Conservation (phyloP, 2,329 filamentous ascomycete genomes). For the Fusarium irregulare region DNA sequence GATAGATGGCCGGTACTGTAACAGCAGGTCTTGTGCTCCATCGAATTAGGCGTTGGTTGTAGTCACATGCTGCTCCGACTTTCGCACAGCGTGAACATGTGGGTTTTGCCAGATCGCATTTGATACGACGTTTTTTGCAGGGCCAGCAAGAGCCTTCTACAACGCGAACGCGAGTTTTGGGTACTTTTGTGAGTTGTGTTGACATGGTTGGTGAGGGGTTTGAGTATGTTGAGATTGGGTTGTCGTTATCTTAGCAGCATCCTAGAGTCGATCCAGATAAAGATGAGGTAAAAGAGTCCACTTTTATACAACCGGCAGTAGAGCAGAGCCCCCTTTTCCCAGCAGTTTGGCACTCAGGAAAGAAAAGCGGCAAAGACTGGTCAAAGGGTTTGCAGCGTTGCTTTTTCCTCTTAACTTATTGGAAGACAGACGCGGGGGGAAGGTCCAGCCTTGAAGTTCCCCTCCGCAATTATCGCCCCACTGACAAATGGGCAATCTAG, state of each 20-base stretch:
- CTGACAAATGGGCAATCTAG: slow-evolving; percentile 41
- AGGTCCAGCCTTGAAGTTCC: background rate
- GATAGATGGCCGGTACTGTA: slow-evolving; percentile 46
- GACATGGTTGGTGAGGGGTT: background rate
- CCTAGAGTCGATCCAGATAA: background rate
- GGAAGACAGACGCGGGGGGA: slow-evolving; percentile 31
- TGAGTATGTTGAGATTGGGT: too few relatives aligned
- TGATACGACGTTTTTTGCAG: slow-evolving; percentile 58
- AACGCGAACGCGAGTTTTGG: slow-evolving; percentile 38
- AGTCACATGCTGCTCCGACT: slow-evolving; percentile 43
- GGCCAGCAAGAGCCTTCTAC: slow-evolving; percentile 57
- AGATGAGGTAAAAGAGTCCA: background rate
- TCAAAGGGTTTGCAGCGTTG: background rate
- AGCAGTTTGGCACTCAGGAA: background rate
- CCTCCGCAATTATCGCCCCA: slow-evolving; percentile 11
- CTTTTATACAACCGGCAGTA: background rate
- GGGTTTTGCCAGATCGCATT: slow-evolving; percentile 55
- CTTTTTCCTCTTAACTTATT: background rate
- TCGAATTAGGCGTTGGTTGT: slow-evolving; percentile 53
- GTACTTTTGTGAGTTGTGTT: background rate
- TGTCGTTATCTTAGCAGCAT: slow-evolving; percentile 4
- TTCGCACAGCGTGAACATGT: slow-evolving; percentile 53
- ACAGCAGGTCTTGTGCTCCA: slow-evolving; percentile 56
- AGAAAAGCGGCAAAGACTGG: background rate
- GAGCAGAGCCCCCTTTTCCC: background rate